These are phyloP conservation scores for Malassezia dermatis DNA, from an alignment of 1,284 basidiomycete genomes.

Conservation along the genomic window DNA sequence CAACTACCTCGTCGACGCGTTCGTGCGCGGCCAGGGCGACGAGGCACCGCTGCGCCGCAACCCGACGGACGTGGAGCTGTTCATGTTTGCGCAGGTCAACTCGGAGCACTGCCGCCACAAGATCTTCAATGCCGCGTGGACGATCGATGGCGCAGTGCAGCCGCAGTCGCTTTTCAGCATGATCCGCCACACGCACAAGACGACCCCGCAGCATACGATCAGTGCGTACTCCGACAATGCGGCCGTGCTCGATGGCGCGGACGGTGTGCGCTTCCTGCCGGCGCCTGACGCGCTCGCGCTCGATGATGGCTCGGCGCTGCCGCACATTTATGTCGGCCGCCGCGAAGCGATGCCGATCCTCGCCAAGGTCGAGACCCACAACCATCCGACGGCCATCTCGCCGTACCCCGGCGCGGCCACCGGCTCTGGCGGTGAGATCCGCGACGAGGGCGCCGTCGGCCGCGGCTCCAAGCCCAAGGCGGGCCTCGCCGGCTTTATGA, in stretches of 20 bases:
- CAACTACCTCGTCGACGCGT: constrained; percentile 81
- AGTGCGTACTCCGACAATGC: constrained; percentile 98
- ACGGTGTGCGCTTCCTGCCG: constrained; percentile 68
- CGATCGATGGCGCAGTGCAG: constrained; percentile 62
- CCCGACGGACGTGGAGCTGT: constrained; percentile 84
- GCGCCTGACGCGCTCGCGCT: constrained; percentile 32
- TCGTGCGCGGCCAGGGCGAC: constrained; percentile 52
- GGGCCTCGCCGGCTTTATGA: constrained; percentile 82
- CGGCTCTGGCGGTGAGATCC: constrained; percentile 93
- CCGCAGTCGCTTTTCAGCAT: constrained; percentile 83
- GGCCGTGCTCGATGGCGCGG: constrained; percentile 74
- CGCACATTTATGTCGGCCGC: constrained; percentile 26
- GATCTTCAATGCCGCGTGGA: constrained; percentile 98
- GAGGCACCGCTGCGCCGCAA: constrained; percentile 43
- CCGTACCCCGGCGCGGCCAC: constrained; percentile 96
- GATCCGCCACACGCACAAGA: constrained; percentile 90
- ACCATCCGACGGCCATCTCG: constrained; percentile 96
- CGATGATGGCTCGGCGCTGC: not conserved
- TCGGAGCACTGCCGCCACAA: constrained; percentile 99
- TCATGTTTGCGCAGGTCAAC: constrained; percentile 99
- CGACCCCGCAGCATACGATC: constrained; percentile 61
- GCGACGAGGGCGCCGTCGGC: constrained; percentile 93
- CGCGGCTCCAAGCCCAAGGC: constrained; percentile 93
- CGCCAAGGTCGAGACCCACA: constrained; percentile 98
- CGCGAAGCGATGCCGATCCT: constrained; percentile 66